Conservation (phyloP, 1,284 basidiomycete species). For the Melanopsichium pennsylvanicum region DNA sequence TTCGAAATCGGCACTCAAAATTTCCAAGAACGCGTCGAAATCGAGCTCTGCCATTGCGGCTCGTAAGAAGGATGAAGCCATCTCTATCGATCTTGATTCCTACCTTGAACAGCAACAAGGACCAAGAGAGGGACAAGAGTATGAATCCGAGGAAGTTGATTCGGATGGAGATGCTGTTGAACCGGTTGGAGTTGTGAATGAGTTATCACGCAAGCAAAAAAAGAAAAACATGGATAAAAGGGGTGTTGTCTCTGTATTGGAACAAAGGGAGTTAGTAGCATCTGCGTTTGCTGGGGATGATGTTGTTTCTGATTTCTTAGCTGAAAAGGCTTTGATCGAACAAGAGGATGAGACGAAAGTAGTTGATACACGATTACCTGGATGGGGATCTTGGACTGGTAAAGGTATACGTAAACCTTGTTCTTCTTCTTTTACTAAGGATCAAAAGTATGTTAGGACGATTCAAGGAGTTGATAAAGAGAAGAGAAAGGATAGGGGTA, state of each 20-base stretch:
- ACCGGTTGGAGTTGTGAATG: background rate
- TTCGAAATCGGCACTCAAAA: slow-evolving; percentile 32
- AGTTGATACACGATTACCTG: slow-evolving; percentile 83
- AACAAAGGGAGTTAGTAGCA: slow-evolving; percentile 88
- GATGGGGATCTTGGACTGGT: slow-evolving; percentile 96
- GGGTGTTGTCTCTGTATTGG: slow-evolving; percentile 8
- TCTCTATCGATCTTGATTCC: slow-evolving; percentile 14
- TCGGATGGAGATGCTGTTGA: slow-evolving; percentile 15
- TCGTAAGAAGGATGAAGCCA: slow-evolving; percentile 9
- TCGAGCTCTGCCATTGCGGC: slow-evolving; percentile 29
- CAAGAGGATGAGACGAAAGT: slow-evolving; percentile 81
- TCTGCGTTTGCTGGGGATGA: slow-evolving; percentile 96
- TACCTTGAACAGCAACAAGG: background rate
- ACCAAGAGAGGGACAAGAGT: no score
- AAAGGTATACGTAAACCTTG: slow-evolving; percentile 74
- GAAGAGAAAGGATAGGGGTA: slow-evolving; percentile 81
- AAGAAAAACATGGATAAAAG: background rate
- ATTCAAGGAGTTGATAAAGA: slow-evolving; percentile 75
- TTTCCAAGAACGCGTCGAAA: slow-evolving; percentile 43
- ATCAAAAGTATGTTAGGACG: slow-evolving; percentile 5
- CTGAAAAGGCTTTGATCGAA: slow-evolving; percentile 79
- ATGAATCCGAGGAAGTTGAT: slow-evolving; percentile 5
- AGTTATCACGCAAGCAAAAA: background rate
- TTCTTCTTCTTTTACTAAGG: no score
- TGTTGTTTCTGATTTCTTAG: slow-evolving; percentile 86